Evolutionary conservation across 805 yeast genomes (phyloP), one percentile per base, ranked within the genome.

Genomic region (Saturnispora zaruensis): DNA sequence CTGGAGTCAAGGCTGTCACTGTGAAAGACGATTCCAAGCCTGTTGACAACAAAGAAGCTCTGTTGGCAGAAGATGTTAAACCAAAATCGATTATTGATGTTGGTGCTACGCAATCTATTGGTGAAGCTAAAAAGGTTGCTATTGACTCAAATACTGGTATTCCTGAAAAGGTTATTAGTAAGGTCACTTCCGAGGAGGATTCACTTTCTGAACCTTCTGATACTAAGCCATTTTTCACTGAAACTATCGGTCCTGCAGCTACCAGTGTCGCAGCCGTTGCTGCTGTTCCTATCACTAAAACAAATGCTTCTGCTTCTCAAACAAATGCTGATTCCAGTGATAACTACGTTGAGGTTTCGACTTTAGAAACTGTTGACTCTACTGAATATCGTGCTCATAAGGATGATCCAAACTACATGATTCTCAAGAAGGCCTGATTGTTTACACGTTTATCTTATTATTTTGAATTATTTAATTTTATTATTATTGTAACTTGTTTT

Each of bases 331-430:
- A 37, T 5, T 45, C 24, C 20, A 53, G 52, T 24, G 55, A 51
- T 33, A 66, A 60, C n/a, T 63, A 55, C 45, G 65, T 57, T 21
- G 72, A 68, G 42, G 69, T 66, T 42, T 57, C 62, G 21, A 62
- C 69, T 6, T 74, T 76, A 55, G 79, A 76, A 59, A 77, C 78
- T 34, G 74, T 78, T 28, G 68, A 72, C 32, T 76, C 75, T 53
- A 61, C 51, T 20, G 82, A 77, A 54, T 78, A 57, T 57, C 72
- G 70, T 45, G 63, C 64, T 5, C 58, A 77, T 66, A 68, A 66
- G 56, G 64, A 63, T 53, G 72, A 78, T 60, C 79, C 81, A 16
- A 61, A 76, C 58, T 78, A 77, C 62, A 60, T 76, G 57, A 75
- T 61, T 26, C 52, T 55, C 33, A 54, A 36, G 21, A 32, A 62